Evolutionary conservation across 2,329 filamentous ascomycete species (phyloP).

Genomic region (Ascochyta fabae): DNA sequence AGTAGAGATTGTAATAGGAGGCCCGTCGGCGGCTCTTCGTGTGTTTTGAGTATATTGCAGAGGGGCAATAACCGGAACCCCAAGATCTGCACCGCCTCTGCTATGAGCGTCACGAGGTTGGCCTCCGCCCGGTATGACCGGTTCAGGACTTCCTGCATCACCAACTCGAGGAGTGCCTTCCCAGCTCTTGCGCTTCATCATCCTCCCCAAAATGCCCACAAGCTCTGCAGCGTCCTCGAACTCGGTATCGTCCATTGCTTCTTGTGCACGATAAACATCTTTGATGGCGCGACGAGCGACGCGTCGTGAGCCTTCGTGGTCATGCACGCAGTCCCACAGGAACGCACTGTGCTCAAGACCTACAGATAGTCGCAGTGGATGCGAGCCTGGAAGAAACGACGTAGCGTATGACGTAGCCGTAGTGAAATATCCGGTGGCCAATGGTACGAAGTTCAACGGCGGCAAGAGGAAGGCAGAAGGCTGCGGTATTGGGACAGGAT

Average conservation of each 20-base stretch:
- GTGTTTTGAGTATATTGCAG: conserved; percentile 33
- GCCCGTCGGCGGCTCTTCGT: conserved; percentile 35
- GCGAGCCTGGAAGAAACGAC: conserved; percentile 79
- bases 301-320: conserved; percentile 75
- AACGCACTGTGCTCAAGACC: conserved; percentile 94
- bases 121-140: conserved; percentile 22
- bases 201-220: conserved; percentile 82
- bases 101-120: conserved; percentile 11
- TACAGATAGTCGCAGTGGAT: conserved; percentile 86
- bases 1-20: conserved; percentile 30
- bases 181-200: conserved; percentile 73
- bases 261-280: conserved; percentile 88
- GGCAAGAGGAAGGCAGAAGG: conserved; percentile 78
- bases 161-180: conserved; percentile 47
- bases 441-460: conserved; percentile 78
- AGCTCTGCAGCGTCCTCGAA: conserved; percentile 91
- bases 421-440: conserved; percentile 80
- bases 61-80: conserved; percentile 16
- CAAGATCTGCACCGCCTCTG: conserved; percentile 17
- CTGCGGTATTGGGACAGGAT: conserved; percentile 51
- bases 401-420: conserved; percentile 79
- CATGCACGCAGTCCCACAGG: conserved; percentile 89
- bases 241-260: conserved; percentile 94
- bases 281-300: conserved; percentile 83
- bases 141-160: conserved; percentile 41